Conservation (phyloP, 1,284 basidiomycete genomes). For the Vanrija sp. region DNA sequence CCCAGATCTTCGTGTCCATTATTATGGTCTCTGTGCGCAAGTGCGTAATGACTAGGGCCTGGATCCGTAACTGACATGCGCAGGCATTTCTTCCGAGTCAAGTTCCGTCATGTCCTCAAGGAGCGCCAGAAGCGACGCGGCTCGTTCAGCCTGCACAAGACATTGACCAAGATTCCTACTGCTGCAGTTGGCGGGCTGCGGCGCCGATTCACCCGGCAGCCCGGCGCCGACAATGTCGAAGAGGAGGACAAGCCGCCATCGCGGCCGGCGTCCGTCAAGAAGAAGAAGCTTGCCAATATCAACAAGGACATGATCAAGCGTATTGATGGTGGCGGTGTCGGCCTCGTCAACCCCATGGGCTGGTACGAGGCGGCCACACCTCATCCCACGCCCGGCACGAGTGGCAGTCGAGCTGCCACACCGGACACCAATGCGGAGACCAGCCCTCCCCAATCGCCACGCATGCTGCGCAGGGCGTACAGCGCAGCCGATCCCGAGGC, state of each 20-base stretch:
- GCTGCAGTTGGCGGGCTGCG: slow-evolving; percentile 13
- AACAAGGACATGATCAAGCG: slow-evolving; percentile 79
- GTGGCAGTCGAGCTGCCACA: no score
- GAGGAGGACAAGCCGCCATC: background rate
- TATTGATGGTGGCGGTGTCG: slow-evolving; percentile 68
- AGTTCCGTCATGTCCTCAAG: slow-evolving; percentile 65
- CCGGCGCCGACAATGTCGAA: background rate
- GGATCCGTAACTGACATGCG: background rate
- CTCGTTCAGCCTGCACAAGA: slow-evolving; percentile 29
- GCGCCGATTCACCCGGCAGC: slow-evolving; percentile 24
- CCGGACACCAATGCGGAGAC: no score
- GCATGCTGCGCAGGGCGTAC: no score
- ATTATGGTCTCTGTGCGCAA: slow-evolving; percentile 48
- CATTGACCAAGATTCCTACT: slow-evolving; percentile 29
- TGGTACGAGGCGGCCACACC: slow-evolving; percentile 38
- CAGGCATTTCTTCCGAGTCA: slow-evolving; percentile 70
- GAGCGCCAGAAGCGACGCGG: slow-evolving; percentile 38
- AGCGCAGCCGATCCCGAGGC: no score
- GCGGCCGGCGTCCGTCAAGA: slow-evolving; percentile 9
- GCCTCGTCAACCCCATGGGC: slow-evolving; percentile 75
- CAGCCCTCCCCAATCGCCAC: no score
- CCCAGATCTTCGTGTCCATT: slow-evolving; percentile 44
- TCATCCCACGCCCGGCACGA: no score
- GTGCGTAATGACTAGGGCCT: slow-evolving; percentile 9
- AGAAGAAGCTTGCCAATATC: slow-evolving; percentile 50